Base-by-base conservation (phyloP, 768 basidiomycete species). In the Leccinum boreale region DNA sequence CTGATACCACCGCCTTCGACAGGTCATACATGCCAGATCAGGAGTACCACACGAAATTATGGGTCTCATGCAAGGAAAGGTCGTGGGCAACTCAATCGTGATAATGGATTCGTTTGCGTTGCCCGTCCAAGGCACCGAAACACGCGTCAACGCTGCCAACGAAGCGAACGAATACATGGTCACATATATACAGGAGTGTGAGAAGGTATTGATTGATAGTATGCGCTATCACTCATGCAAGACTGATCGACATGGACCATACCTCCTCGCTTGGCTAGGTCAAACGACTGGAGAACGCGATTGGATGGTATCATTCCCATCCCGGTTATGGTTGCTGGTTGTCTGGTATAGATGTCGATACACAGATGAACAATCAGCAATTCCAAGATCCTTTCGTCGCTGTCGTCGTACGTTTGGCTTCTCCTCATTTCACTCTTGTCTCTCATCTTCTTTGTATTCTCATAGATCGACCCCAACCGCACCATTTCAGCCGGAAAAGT, bases 81-180 rank as follows among this genome's bases (percentile, higher is more conserved):
- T 97, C 36, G 76, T 91, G 9, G 89, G 84, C 2, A 86, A 86
- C 60, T 79, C 87, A 1, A 76, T 90, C 36, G 86, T 91, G 14
- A 86, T 99, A 68, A 88, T 97, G 85, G 97, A 99, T 73, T 94
- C 93, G 11, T 98, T 98, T 63, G 95, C 97, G 5, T 79, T 99
- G 4, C 97, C 97, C 1, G 96, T 98, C 3, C 92, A 97, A 72
- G 97, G 97, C 14, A 99, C 97, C 0, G 97, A 98, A 73, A 98
- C 97, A 46, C 87, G 96, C 53, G 96, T 99, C 47, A 98, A 97
- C 68, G 96, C 97, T 4, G 90, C 89, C 24, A 88, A 88, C 70
- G 95, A 96, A 74, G 96, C 95, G 15, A 91, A 94, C 66, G 96
- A 98, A 74, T 99, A 97, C 77, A 98, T 98, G 95, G 94, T 98